Conservation (phyloP, 2,329 filamentous ascomycete species). For the Trichoderma hamatum region DNA sequence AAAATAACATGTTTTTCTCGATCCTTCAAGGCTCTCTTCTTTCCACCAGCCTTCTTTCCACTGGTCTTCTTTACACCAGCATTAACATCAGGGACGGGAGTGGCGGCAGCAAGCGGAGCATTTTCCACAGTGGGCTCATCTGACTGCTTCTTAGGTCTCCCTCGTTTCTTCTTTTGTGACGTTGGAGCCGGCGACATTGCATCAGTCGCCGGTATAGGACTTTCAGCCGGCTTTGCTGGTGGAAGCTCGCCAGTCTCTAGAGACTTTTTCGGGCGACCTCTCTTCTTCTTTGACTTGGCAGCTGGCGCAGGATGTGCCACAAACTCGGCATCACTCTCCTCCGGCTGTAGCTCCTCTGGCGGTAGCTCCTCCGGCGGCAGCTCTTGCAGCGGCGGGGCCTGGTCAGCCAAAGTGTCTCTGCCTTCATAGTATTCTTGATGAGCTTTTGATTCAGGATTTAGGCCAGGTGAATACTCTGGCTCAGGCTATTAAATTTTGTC, state of each 20-base stretch:
- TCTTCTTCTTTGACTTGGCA: conserved; percentile 36
- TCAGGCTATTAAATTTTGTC: conserved; percentile 1
- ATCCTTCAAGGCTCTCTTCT: background rate
- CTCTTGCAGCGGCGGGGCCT: background rate
- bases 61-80: background rate
- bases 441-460: conserved; percentile 1
- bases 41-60: background rate
- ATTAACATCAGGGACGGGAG: background rate
- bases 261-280: conserved; percentile 40
- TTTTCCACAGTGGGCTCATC: conserved; percentile 7
- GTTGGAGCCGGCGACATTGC: background rate
- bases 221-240: conserved; percentile 18
- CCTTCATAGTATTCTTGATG: conserved; percentile 16
- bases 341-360: conserved; percentile 6
- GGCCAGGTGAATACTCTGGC: background rate
- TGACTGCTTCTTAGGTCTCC: conserved; percentile 46
- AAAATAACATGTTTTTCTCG: background rate
- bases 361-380: background rate
- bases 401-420: background rate
- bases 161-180: conserved; percentile 44
- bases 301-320: conserved; percentile 24
- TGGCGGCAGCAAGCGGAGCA: conserved; percentile 30
- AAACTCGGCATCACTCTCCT: conserved; percentile 28
- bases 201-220: background rate
- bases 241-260: conserved; percentile 25